These are phyloP conservation scores for Syzygium jambos DNA, from an alignment of 345 rosid species.

Conservation along the genomic window DNA sequence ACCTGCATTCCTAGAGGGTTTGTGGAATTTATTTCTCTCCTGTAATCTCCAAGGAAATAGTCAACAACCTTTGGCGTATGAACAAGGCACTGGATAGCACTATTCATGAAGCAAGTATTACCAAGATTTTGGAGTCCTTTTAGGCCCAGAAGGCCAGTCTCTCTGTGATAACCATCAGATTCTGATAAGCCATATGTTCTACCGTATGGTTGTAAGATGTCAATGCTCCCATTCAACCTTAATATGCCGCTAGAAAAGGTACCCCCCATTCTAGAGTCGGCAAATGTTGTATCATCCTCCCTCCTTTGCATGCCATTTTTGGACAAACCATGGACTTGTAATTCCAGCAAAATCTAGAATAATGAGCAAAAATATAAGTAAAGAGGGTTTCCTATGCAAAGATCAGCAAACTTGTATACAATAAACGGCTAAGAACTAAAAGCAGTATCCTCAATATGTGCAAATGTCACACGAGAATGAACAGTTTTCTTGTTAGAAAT, in stretches of 20 bases:
- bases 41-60: conserved; percentile 59
- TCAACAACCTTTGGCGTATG: conserved; percentile 66
- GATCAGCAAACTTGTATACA: neutral
- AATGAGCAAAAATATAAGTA: neutral
- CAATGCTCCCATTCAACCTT: conserved; percentile 23
- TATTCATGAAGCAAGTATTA: conserved; percentile 77
- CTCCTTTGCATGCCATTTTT: conserved; percentile 19
- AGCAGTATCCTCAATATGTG: neutral
- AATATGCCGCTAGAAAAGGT: conserved; percentile 10
- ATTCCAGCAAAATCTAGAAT: conserved; percentile 39
- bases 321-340: conserved; percentile 55
- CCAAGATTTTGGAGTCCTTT: conserved; percentile 66
- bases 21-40: conserved; percentile 42
- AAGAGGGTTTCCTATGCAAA: neutral
- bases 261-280: conserved; percentile 1
- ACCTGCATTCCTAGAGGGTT: conserved; percentile 67
- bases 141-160: conserved; percentile 39
- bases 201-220: conserved; percentile 4
- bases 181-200: conserved; percentile 7
- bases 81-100: conserved; percentile 60
- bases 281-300: conserved; percentile 11
- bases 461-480: neutral
- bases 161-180: conserved; percentile 15
- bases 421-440: neutral
- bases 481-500: neutral